Conservation (phyloP, 768 basidiomycete genomes). For the Pleurotus giganteus region DNA sequence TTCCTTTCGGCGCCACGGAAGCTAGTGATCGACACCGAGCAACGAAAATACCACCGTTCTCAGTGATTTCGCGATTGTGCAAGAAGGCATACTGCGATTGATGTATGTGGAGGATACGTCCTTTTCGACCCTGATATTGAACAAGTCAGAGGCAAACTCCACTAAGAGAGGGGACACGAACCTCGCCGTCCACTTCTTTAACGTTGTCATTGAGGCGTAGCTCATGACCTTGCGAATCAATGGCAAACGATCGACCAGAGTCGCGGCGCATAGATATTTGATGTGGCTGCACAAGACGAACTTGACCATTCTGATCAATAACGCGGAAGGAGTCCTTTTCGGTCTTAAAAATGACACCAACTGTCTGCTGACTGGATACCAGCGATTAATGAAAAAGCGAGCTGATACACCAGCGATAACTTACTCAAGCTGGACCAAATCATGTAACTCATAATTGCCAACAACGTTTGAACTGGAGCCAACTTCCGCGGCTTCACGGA, state of each 20-base stretch:
- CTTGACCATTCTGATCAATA: slow-evolving; percentile 90
- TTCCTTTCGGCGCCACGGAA: slow-evolving; percentile 86
- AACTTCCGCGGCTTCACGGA: slow-evolving; percentile 96
- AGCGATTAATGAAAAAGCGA: slow-evolving; percentile 13
- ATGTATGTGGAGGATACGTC: slow-evolving; percentile 89
- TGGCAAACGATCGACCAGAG: slow-evolving; percentile 79
- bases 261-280: slow-evolving; percentile 92
- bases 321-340: slow-evolving; percentile 96
- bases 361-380: slow-evolving; percentile 73
- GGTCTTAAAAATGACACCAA: slow-evolving; percentile 96
- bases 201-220: slow-evolving; percentile 87
- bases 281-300: slow-evolving; percentile 86
- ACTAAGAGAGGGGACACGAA: slow-evolving; percentile 30
- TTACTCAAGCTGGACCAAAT: slow-evolving; percentile 94
- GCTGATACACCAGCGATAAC: slow-evolving; percentile 25
- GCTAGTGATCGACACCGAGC: slow-evolving; percentile 80
- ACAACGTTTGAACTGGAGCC: slow-evolving; percentile 88
- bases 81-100: slow-evolving; percentile 94
- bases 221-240: slow-evolving; percentile 86
- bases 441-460: slow-evolving; percentile 94
- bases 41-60: slow-evolving; percentile 95
- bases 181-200: slow-evolving; percentile 89
- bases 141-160: slow-evolving; percentile 5
- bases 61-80: slow-evolving; percentile 84
- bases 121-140: slow-evolving; percentile 66